A percentile compares a stretch with the other conserved stretches of the same genome.
Evolutionary conservation across 768 basidiomycete species (phyloP).

Genomic region (Suillus brevipes): DNA sequence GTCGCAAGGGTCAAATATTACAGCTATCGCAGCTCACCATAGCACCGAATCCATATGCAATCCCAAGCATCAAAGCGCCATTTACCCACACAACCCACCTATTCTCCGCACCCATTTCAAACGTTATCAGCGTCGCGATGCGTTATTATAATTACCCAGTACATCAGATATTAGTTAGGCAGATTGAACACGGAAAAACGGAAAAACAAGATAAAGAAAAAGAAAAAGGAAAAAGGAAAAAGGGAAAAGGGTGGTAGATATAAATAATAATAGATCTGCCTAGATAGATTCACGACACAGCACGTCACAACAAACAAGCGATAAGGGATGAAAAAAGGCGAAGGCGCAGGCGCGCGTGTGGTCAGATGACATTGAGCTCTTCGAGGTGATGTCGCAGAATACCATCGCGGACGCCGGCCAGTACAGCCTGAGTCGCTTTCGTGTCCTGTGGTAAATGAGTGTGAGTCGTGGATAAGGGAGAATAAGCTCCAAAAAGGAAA

Average conservation of each 20-base stretch:
- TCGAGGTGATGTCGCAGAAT: constrained; percentile 35
- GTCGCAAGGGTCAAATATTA: no score
- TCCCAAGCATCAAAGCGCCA: no score
- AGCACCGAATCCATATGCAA: no score
- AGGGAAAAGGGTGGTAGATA: background rate
- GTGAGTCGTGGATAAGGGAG: background rate
- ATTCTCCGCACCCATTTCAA: background rate
- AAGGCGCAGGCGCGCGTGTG: no score
- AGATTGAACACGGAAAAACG: background rate
- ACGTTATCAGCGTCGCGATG: background rate
- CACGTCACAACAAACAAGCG: background rate
- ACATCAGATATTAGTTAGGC: background rate
- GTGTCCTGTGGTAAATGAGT: constrained; percentile 34
- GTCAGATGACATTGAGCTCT: constrained; percentile 30
- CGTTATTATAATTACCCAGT: background rate
- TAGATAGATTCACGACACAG: background rate
- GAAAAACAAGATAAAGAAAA: background rate
- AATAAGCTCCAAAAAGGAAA: no score
- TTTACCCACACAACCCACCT: no score
- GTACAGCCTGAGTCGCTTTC: constrained; percentile 37
- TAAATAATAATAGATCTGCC: constrained; percentile 1
- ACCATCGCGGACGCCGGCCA: constrained; percentile 45
- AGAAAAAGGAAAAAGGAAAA: no score
- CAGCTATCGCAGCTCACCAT: no score
- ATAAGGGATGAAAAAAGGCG: background rate